Evolutionary conservation across 768 basidiomycete genomes (phyloP).

Genomic region (Panaeolus cyanescens): DNA sequence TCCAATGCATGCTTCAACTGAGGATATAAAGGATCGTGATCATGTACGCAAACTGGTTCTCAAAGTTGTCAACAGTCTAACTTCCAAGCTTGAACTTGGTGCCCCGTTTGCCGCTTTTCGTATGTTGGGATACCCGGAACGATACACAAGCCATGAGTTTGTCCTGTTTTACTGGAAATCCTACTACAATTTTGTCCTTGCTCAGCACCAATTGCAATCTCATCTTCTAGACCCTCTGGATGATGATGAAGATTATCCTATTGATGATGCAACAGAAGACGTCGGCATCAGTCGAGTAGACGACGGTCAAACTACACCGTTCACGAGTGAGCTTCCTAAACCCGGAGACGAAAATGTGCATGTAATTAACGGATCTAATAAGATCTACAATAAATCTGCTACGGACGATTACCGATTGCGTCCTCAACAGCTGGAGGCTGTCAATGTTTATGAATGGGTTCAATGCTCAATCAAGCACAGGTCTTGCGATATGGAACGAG

Average conservation of each 20-base stretch:
- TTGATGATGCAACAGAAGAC: background rate
- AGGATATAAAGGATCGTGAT: constrained; percentile 8
- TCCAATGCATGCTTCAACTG: constrained; percentile 19
- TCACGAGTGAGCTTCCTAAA: too few species aligned
- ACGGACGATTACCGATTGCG: constrained; percentile 4
- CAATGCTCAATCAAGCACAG: background rate
- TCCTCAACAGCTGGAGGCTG: background rate
- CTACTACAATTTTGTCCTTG: constrained; percentile 36
- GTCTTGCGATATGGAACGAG: too few species aligned
- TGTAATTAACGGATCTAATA: background rate
- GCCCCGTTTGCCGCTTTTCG: constrained; percentile 37
- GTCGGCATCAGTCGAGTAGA: background rate
- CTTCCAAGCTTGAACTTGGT: constrained; percentile 35
- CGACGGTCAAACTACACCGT: too few species aligned
- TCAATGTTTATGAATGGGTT: constrained; percentile 7
- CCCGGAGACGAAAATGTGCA: constrained; percentile 6
- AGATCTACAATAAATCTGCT: background rate
- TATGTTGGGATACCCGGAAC: constrained; percentile 33
- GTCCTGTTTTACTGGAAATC: constrained; percentile 33
- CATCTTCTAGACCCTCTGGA: constrained; percentile 32
- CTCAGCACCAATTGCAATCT: constrained; percentile 29
- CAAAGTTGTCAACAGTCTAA: constrained; percentile 20
- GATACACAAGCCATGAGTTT: constrained; percentile 37
- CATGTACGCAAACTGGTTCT: constrained; percentile 30
- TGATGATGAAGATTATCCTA: constrained; percentile 20